Conservation (phyloP, 83 land plant species). For the Picea abies region DNA sequence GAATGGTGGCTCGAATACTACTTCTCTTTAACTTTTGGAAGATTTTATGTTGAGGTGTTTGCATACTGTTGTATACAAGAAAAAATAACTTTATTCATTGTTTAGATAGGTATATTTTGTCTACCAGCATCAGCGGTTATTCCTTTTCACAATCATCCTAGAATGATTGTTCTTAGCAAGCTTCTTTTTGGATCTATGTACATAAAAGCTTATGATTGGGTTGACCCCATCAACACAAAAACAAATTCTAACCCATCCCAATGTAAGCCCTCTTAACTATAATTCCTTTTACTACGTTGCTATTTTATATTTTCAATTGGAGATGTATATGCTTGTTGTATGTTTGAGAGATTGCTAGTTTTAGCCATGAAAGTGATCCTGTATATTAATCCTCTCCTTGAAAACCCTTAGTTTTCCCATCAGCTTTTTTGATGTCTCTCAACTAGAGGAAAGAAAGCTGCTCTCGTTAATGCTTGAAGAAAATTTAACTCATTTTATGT, state of each 20-base stretch:
- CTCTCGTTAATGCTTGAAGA: not conserved
- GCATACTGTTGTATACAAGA: too few species aligned
- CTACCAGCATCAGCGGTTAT: slow-evolving; percentile 90
- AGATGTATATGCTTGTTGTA: not conserved
- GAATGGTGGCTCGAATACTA: too few species aligned
- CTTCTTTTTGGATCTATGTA: slow-evolving; percentile 92
- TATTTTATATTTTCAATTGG: slow-evolving; percentile 1
- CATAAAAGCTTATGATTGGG: slow-evolving; percentile 89
- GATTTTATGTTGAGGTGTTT: too few species aligned
- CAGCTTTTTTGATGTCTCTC: not conserved
- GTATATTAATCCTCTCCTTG: not conserved
- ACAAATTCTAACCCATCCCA: not conserved
- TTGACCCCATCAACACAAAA: slow-evolving; percentile 29
- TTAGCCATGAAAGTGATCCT: not conserved
- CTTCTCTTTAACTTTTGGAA: too few species aligned
- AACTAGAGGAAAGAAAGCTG: not conserved
- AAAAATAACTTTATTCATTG: slow-evolving; percentile 11
- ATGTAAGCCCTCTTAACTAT: slow-evolving; percentile 26
- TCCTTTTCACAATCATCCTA: slow-evolving; percentile 97
- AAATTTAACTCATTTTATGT: not conserved
- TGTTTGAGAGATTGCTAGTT: not conserved
- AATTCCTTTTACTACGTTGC: not conserved
- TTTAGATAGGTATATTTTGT: slow-evolving; percentile 95
- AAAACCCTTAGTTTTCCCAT: not conserved
- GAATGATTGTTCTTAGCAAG: slow-evolving; percentile 96